Base-by-base conservation (phyloP, 345 rosid genomes). In the Stellera chamaejasme region DNA sequence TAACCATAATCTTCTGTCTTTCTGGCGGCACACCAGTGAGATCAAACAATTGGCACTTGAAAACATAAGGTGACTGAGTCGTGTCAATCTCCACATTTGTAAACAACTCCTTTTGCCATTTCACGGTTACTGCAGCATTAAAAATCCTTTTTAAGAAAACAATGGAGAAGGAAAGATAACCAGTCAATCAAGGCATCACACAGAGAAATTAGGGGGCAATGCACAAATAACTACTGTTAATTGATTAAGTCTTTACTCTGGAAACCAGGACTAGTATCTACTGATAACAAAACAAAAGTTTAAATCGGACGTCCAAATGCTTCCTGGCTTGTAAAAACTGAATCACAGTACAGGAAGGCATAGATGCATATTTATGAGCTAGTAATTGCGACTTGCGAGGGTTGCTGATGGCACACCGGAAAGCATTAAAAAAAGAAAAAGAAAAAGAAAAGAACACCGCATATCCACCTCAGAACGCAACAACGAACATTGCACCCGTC, bases 1-100 rank as follows among this genome's bases (percentile, higher is more conserved):
- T 94, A 62, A 94, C 90, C 96, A 94, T 85, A 41, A 93, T 87
- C 80, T 94, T 94, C 75, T 94, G 99, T 68, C 99, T 73, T 63
- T 87, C 99, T 0, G 97, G 99, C 5, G 92, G 95, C 11, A 93
- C 99, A 53, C 96, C 99, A 11, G 90, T 89, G 59, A 89, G 76
- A 80, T 87, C 96, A 71, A 68, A 85, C 72, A 93, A 54, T 68
- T 90, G 96, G 73, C 82, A 78, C 75, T 90, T 93, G 95, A 93
- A 93, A 69, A 90, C 79, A 69, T 66, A 75, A 36, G 95, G 84
- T 19, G 99, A 79, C 73, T 75, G 90, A 79, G 71, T 76, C 10
- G 80, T 67, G 54, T 93, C 91, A 45, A 93, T 80, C 74, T 89
- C 99, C 64, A 93, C 88, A 52, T 70, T 70, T 36, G 81, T 72